A percentile compares a stretch with the other conserved stretches of the same genome.
Conservation (phyloP, 176 grass and related monocot species). For the Avena eriantha region DNA sequence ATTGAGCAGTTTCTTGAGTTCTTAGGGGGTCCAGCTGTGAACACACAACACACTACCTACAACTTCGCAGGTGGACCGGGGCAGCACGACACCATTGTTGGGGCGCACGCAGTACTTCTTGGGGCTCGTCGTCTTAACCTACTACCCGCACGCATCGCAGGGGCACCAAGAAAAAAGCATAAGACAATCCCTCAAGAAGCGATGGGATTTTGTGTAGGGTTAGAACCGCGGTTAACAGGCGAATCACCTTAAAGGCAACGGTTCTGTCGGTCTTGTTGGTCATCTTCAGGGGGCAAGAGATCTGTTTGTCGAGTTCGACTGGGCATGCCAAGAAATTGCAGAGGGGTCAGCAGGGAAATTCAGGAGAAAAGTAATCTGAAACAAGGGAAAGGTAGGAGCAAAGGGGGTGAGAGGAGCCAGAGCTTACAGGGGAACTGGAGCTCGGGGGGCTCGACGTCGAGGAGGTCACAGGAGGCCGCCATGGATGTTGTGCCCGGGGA, state of each 20-base stretch:
- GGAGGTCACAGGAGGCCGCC: slow-evolving; percentile 63
- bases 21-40: background rate
- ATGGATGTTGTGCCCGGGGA: slow-evolving; percentile 40
- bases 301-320: slow-evolving; percentile 77
- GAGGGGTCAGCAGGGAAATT: slow-evolving; percentile 17
- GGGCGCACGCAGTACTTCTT: slow-evolving; percentile 86
- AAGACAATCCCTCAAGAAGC: slow-evolving; percentile 32
- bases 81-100: slow-evolving; percentile 66
- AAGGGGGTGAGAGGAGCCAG: background rate
- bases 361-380: background rate
- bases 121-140: slow-evolving; percentile 86
- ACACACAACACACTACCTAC: slow-evolving; percentile 54
- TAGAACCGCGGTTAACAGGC: slow-evolving; percentile 35
- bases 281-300: slow-evolving; percentile 68
- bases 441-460: slow-evolving; percentile 63
- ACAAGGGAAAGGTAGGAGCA: background rate
- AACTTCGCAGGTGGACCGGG: slow-evolving; percentile 59
- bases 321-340: slow-evolving; percentile 29
- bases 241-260: slow-evolving; percentile 75
- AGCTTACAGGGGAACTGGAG: slow-evolving; percentile 72
- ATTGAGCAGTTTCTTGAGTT: slow-evolving; percentile 29
- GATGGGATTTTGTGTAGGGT: slow-evolving; percentile 30
- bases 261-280: slow-evolving; percentile 56
- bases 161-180: slow-evolving; percentile 37
- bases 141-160: slow-evolving; percentile 52